These are phyloP conservation scores for Trametes gibbosa DNA, from an alignment of 768 basidiomycete species.

Conservation along the genomic window DNA sequence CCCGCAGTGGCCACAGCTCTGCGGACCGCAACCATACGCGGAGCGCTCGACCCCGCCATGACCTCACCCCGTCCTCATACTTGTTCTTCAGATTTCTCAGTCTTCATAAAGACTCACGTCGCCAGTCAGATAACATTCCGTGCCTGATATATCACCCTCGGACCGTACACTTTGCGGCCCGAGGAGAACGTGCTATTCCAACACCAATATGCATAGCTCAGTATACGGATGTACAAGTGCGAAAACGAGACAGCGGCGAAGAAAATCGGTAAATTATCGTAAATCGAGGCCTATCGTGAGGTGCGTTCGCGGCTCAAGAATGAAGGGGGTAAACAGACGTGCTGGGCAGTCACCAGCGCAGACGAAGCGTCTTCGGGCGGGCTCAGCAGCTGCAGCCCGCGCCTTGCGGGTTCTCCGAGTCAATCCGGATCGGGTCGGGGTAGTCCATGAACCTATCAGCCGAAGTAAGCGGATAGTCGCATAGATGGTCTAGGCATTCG, in stretches of 20 bases:
- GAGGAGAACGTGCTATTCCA: slow-evolving; percentile 7
- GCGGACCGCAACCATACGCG: background rate
- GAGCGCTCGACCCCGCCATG: slow-evolving; percentile 12
- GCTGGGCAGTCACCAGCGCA: slow-evolving; percentile 13
- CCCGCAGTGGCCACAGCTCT: background rate
- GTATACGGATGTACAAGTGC: slow-evolving; percentile 23
- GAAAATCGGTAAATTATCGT: slow-evolving; percentile 19
- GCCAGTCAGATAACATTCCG: background rate
- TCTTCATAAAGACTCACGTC: background rate
- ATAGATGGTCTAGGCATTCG: slow-evolving; percentile 11
- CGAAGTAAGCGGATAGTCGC: slow-evolving; percentile 12
- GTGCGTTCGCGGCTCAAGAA: slow-evolving; percentile 11
- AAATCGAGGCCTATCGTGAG: slow-evolving; percentile 12
- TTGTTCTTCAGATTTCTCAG: background rate
- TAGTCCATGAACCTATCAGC: slow-evolving; percentile 88
- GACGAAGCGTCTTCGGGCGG: background rate
- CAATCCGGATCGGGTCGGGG: slow-evolving; percentile 97
- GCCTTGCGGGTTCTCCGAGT: slow-evolving; percentile 86
- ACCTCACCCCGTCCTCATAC: background rate
- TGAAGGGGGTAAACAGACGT: slow-evolving; percentile 23
- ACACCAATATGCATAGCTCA: slow-evolving; percentile 21
- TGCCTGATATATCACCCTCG: background rate
- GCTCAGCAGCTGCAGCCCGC: slow-evolving; percentile 88
- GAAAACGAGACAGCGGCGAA: slow-evolving; percentile 18
- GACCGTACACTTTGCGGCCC: background rate